Conservation (phyloP, 352 stramenopile species). For the Vaucheria bursata region DNA sequence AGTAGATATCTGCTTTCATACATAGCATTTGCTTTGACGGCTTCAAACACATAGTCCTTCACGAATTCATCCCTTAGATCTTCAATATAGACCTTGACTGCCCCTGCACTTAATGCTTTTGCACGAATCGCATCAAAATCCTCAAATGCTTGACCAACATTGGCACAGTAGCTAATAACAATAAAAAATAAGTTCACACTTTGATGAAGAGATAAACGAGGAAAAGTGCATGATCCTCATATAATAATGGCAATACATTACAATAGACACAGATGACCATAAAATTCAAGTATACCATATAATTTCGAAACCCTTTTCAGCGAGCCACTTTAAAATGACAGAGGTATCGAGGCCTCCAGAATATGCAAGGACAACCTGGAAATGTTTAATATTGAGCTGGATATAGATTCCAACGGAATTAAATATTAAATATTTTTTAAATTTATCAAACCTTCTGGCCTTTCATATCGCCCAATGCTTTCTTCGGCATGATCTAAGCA, state of each 20-base stretch:
- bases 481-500: background rate
- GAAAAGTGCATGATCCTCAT: too few species aligned
- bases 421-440: background rate
- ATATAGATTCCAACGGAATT: background rate
- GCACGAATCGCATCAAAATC: constrained; percentile 84
- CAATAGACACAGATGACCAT: background rate
- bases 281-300: constrained; percentile 62
- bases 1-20: constrained; percentile 78
- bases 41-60: constrained; percentile 79
- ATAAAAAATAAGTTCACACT: too few species aligned
- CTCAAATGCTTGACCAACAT: constrained; percentile 90
- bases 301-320: constrained; percentile 93
- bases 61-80: constrained; percentile 96
- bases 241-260: background rate
- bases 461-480: background rate
- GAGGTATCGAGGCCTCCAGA: constrained; percentile 87
- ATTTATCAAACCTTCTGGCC: background rate
- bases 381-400: background rate
- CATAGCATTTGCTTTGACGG: constrained; percentile 80
- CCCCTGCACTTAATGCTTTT: constrained; percentile 69
- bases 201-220: background rate
- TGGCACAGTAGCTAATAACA: constrained; percentile 97
- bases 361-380: constrained; percentile 47
- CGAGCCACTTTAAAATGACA: constrained; percentile 97
- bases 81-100: constrained; percentile 81